phyloP scores from a whole-genome alignment of 257 asterid species.

The Nemophila menziesii region DNA sequence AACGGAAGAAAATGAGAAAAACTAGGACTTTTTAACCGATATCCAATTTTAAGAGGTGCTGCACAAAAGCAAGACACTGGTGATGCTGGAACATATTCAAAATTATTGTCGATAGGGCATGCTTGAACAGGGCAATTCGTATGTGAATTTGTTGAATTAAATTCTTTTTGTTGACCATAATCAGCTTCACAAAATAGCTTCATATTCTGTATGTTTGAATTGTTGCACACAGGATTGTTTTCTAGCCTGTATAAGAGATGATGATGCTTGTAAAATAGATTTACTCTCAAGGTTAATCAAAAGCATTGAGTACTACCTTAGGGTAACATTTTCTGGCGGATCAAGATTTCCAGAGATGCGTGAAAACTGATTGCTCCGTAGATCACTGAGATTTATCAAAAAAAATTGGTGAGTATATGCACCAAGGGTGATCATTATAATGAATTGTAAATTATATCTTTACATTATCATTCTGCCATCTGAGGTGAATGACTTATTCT shows the following conservation, averaged over 20 bases:
- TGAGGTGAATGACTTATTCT: slow-evolving; percentile 23
- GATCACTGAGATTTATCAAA: slow-evolving; percentile 21
- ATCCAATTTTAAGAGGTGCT: slow-evolving; percentile 38
- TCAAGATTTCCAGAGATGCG: slow-evolving; percentile 25
- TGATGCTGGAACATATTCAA: slow-evolving; percentile 29
- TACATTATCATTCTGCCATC: slow-evolving; percentile 27
- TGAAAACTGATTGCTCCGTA: slow-evolving; percentile 24
- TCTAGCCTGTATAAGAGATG: slow-evolving; percentile 20
- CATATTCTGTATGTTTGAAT: slow-evolving; percentile 19
- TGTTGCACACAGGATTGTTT: slow-evolving; percentile 33
- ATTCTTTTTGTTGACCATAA: slow-evolving; percentile 13
- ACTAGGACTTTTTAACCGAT: slow-evolving; percentile 42
- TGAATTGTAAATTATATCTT: no score
- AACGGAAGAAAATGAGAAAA: slow-evolving; percentile 33
- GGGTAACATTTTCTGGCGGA: slow-evolving; percentile 31
- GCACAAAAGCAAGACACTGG: slow-evolving; percentile 40
- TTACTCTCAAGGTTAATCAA: neutral
- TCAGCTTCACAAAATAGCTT: slow-evolving; percentile 20
- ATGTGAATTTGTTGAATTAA: slow-evolving; percentile 12
- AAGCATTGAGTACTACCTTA: slow-evolving; percentile 22
- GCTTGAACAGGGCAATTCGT: slow-evolving; percentile 21
- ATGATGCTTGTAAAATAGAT: neutral
- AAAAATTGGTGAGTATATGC: no score
- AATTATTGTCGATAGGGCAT: slow-evolving; percentile 32
- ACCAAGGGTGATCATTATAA: no score